These are phyloP conservation scores for Tulasnella sp. DNA, from an alignment of 768 basidiomycete genomes.

Conservation along the genomic window DNA sequence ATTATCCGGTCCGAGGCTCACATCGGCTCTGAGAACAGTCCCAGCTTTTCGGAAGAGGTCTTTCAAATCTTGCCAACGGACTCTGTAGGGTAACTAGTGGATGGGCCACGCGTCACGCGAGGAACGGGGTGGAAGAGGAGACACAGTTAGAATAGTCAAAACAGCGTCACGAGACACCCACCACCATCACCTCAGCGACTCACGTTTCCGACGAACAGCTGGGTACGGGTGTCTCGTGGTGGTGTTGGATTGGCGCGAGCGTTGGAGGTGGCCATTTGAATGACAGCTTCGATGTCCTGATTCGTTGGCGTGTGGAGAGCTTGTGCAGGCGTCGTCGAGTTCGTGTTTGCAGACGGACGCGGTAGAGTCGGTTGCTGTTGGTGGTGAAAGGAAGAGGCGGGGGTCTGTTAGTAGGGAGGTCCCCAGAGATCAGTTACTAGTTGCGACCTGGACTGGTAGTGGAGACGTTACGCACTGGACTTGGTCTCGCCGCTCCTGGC, in stretches of 20 bases:
- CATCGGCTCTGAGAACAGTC: slow-evolving; percentile 62
- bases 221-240: slow-evolving; percentile 77
- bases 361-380: not conserved
- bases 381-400: not conserved
- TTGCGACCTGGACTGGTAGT: not conserved
- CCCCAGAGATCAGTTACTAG: not conserved
- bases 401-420: not conserved
- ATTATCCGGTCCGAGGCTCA: slow-evolving; percentile 65
- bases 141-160: slow-evolving; percentile 1
- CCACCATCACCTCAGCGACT: slow-evolving; percentile 22
- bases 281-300: slow-evolving; percentile 87
- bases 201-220: slow-evolving; percentile 95
- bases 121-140: slow-evolving; percentile 8
- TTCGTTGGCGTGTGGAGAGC: slow-evolving; percentile 25
- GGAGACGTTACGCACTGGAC: not conserved
- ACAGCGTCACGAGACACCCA: not conserved
- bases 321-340: not conserved
- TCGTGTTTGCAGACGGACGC: not conserved
- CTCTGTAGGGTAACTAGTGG: slow-evolving; percentile 80
- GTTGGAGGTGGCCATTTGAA: slow-evolving; percentile 77
- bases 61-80: slow-evolving; percentile 98
- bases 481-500: not conserved
- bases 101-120: not conserved
- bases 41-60: slow-evolving; percentile 95
- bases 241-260: slow-evolving; percentile 26